Base-by-base conservation (phyloP, 2,329 filamentous ascomycete species). In the Pochonia chlamydosporia region DNA sequence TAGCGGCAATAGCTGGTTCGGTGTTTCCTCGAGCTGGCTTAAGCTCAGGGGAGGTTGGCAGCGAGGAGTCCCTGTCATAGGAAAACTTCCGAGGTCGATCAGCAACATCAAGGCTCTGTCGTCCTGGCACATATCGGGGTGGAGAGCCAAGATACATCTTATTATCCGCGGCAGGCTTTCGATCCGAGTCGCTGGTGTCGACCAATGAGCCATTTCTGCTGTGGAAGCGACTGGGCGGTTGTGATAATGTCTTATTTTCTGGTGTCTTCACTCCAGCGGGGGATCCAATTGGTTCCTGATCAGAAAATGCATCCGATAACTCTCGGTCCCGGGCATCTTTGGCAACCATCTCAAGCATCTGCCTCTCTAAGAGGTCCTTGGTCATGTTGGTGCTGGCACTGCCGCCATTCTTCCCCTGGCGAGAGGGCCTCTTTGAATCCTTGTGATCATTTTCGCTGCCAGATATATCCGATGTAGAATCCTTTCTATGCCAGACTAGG, bases 281-380 rank as follows among this genome's bases (percentile, higher is more conserved):
- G 59, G 58, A 14, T 63, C 55, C 49, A 69, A 68, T 13, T 63
- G 59, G 30, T 60, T 56, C 47, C 60, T 61, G 1, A 3, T 60
- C 63, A 43, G 63, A 58, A 10, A 52, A 55, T 13, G 60, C 53
- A n/a, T 63, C 58, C 1, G 58, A 55, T n/a, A 65, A 56, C 5
- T 72, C 69, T 35, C 67, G 65, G 37, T 72, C 70, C 11, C 64
- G 63, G 5, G 70, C 71, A 57, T 83, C 79, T 50, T 72, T 72
- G 5, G 75, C 75, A 50, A 82, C 71, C 67, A 81, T 76, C 48
- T 82, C 78, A 49, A 74, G 64, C 78, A 83, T 82, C 56, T 82
- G 79, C 58, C 78, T 81, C 51, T 81, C 76, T 11, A 83, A 63
- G 11, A 82, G 64, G 48, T 80, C 75, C 50, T 73, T 75, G 21